These are phyloP conservation scores for Pichia rugopelliculosa DNA, from an alignment of 805 yeast genomes.

Conservation along the genomic window DNA sequence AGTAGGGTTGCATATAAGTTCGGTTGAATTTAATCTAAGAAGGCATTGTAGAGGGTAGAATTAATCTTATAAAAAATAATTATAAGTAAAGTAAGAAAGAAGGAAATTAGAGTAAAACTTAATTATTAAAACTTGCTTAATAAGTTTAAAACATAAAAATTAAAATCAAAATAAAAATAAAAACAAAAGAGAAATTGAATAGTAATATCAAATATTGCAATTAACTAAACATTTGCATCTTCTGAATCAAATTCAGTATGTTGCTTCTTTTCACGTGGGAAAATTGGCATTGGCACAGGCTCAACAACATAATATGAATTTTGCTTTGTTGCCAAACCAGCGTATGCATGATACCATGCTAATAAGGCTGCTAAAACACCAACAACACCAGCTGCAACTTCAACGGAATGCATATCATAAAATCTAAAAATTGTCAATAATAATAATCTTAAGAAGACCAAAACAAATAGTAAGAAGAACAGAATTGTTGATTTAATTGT, in stretches of 20 bases:
- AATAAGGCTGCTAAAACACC: slow-evolving; percentile 52
- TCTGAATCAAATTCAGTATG: not conserved
- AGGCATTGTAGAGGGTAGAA: too few relatives aligned
- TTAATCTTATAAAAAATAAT: too few relatives aligned
- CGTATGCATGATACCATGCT: slow-evolving; percentile 64
- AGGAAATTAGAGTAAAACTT: too few relatives aligned
- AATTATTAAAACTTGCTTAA: not conserved
- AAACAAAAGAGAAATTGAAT: not conserved
- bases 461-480: slow-evolving; percentile 43
- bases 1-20: too few relatives aligned
- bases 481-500: slow-evolving; percentile 48
- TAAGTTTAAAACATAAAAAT: not conserved
- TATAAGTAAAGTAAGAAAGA: too few relatives aligned
- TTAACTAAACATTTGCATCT: not conserved
- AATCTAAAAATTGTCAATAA: slow-evolving; percentile 42
- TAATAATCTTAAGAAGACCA: slow-evolving; percentile 46
- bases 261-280: not conserved
- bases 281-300: slow-evolving; percentile 12
- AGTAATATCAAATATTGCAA: too few relatives aligned
- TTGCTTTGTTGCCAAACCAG: slow-evolving; percentile 57
- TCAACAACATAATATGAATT: slow-evolving; percentile 47
- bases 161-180: not conserved
- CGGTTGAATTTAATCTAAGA: too few relatives aligned
- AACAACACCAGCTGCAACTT: slow-evolving; percentile 48
- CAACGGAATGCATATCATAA: slow-evolving; percentile 24